These are phyloP conservation scores for Simplicillium aogashimaense DNA, from an alignment of 2,329 filamentous ascomycete species.

Conservation along the genomic window DNA sequence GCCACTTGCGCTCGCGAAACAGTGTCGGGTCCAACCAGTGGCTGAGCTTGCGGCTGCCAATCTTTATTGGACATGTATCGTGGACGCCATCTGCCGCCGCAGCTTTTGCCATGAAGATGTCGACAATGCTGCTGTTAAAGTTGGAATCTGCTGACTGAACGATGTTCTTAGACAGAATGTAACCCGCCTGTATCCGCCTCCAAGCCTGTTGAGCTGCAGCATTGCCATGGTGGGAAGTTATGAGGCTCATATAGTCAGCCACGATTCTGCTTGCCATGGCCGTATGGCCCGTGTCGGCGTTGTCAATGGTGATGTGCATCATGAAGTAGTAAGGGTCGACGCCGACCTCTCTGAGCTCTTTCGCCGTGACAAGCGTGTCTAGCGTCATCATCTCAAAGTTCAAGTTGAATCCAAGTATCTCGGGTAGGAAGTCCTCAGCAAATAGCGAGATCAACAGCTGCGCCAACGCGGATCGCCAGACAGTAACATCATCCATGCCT, in stretches of 20 bases:
- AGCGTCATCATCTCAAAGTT: conserved; percentile 31
- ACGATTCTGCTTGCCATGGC: conserved; percentile 32
- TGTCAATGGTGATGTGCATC: conserved; percentile 41
- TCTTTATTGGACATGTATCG: not conserved
- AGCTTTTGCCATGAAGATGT: not conserved
- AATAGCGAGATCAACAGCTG: conserved; percentile 35
- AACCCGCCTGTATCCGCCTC: not conserved
- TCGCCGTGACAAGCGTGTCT: conserved; percentile 11
- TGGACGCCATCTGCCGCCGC: not conserved
- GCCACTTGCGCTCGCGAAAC: not conserved
- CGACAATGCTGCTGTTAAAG: not conserved
- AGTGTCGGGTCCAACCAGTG: not conserved
- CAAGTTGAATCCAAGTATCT: conserved; percentile 39
- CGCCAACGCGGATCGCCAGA: conserved; percentile 31
- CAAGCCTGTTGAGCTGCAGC: not conserved
- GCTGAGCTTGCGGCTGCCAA: not conserved
- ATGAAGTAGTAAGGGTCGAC: conserved; percentile 33
- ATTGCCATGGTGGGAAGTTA: conserved; percentile 6
- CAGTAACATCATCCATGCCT: not conserved
- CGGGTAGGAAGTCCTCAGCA: conserved; percentile 34
- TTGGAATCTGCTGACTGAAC: not conserved
- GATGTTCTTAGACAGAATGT: not conserved
- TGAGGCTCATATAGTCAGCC: conserved; percentile 24
- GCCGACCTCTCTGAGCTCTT: conserved; percentile 17
- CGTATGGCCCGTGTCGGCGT: conserved; percentile 34